Evolutionary conservation across 257 asterid genomes (phyloP), one percentile per base, ranked within the genome.

Genomic region (Forsythia viridissima): DNA sequence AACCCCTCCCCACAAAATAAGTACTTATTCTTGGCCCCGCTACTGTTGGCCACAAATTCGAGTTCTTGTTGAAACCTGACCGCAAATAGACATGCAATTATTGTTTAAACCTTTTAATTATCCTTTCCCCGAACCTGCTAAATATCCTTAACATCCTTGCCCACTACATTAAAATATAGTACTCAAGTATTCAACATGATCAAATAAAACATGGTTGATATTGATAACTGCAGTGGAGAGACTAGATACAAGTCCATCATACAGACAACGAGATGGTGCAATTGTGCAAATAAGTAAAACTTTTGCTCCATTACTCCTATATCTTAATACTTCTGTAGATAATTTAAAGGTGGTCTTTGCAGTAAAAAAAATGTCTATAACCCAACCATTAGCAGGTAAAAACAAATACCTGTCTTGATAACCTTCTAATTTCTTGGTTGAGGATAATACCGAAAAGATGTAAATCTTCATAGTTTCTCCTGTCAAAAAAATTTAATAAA

Each of bases 391-490:
- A 69, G 75, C 73, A 69, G 65, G 78, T 37, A 61, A 55, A 77
- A 71, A 67, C 36, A 84, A 38, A 40, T 76, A 93, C 98, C 98
- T 94, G 99, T 70, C 89, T 89, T 76, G 98, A 93, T 82, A 94
- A 86, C 89, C 89, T 93, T 88, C 91, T 89, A 80, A 91, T 88
- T 83, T 94, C 99, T 86, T 94, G 98, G 90, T 94, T 94, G 83
- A 94, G 92, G 80, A 94, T 91, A 34, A 81, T 87, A 18, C 93
- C 90, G 37, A 90, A 88, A 71, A 93, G 92, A 85, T 90, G 83
- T 76, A 91, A 80, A 83, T 94, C 99, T 81, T 93, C 99, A 68
- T 88, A 84, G 86, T 78, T 94, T 90, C 97, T 89, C 96, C 99
- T 94, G 86, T 82, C 10, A 39, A 79, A 63, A 43, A 70, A 83